Conservation (phyloP, 2,329 filamentous ascomycete species). For the Canariomyces notabilis region DNA sequence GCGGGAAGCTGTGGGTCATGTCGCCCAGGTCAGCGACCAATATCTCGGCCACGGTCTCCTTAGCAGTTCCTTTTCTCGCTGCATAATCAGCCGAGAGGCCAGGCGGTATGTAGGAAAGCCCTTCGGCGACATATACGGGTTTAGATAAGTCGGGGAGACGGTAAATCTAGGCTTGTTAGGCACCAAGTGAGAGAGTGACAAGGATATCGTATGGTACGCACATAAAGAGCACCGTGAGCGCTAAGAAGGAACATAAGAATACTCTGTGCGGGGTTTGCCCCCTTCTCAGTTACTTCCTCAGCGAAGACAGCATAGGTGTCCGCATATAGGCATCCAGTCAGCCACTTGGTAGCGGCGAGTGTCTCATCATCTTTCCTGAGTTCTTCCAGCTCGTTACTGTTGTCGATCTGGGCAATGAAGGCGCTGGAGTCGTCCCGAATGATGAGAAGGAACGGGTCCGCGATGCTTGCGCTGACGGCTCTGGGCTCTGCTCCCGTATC, state of each 20-base stretch:
- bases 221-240: constrained; percentile 66
- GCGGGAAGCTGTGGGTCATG: constrained; percentile 61
- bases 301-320: constrained; percentile 56
- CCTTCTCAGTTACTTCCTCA: constrained; percentile 35
- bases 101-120: constrained; percentile 71
- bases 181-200: too few species aligned
- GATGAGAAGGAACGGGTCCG: constrained; percentile 79
- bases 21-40: constrained; percentile 83
- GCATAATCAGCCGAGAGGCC: constrained; percentile 67
- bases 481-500: constrained; percentile 76
- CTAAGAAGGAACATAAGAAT: constrained; percentile 74
- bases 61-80: constrained; percentile 63
- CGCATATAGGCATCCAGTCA: constrained; percentile 77
- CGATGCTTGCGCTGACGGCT: constrained; percentile 75
- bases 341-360: constrained; percentile 63
- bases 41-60: constrained; percentile 72
- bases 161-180: constrained; percentile 56
- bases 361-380: constrained; percentile 58
- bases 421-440: constrained; percentile 79
- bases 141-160: constrained; percentile 67
- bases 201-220: constrained; percentile 39
- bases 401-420: constrained; percentile 73
- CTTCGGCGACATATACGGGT: constrained; percentile 69
- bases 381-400: constrained; percentile 80
- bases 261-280: constrained; percentile 39